These are phyloP conservation scores for Euphorbia tirucalli DNA, from an alignment of 345 rosid genomes.

Conservation along the genomic window DNA sequence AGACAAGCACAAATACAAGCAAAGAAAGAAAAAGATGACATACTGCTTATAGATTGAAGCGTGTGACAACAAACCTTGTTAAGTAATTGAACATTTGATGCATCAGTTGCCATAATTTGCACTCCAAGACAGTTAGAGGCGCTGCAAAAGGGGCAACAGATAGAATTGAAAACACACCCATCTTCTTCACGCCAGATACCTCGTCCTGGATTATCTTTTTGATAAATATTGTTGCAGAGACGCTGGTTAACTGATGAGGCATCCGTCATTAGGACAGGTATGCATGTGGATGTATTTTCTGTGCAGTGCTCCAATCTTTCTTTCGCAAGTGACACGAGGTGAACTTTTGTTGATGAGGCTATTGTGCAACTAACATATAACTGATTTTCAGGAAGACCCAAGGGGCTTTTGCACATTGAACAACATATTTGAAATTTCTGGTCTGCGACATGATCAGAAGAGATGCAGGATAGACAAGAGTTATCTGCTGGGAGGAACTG, in stretches of 20 bases:
- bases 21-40: background rate
- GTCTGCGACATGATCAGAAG: slow-evolving; percentile 38
- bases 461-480: slow-evolving; percentile 11
- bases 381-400: slow-evolving; percentile 64
- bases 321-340: slow-evolving; percentile 52
- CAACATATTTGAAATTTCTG: slow-evolving; percentile 56
- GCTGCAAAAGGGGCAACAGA: slow-evolving; percentile 79
- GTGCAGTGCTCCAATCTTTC: slow-evolving; percentile 27
- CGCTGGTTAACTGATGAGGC: slow-evolving; percentile 53
- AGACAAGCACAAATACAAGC: background rate
- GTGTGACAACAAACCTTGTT: slow-evolving; percentile 50
- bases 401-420: slow-evolving; percentile 54
- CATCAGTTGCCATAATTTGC: slow-evolving; percentile 76
- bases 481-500: background rate
- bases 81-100: slow-evolving; percentile 65
- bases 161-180: slow-evolving; percentile 78
- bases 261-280: slow-evolving; percentile 59
- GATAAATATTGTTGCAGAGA: slow-evolving; percentile 34
- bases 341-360: slow-evolving; percentile 58
- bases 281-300: slow-evolving; percentile 35
- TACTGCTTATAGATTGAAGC: background rate
- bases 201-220: slow-evolving; percentile 32
- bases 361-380: slow-evolving; percentile 45
- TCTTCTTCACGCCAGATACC: slow-evolving; percentile 83
- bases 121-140: slow-evolving; percentile 65